Conservation (phyloP, 495 filamentous ascomycete species). For the Aspergillus conjunctus region DNA sequence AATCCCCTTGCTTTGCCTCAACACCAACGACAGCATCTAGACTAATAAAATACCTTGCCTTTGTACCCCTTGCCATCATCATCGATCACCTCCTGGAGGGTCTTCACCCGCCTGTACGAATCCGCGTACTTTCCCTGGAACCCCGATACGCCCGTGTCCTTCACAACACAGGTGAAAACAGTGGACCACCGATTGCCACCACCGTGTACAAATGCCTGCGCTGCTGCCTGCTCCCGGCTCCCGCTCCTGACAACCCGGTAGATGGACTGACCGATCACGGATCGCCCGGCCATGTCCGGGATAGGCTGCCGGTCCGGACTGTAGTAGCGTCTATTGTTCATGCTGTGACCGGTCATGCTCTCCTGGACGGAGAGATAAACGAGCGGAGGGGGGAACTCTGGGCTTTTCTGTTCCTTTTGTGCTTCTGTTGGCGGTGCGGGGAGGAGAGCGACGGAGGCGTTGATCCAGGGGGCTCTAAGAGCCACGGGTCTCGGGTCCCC, state of each 20-base stretch:
- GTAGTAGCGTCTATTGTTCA: not conserved
- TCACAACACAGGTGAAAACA: slow-evolving; percentile 17
- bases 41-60: slow-evolving; percentile 6
- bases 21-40: too few relatives aligned
- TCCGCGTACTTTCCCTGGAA: not conserved
- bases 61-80: not conserved
- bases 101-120: slow-evolving; percentile 2
- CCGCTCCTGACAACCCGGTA: slow-evolving; percentile 11
- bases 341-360: not conserved
- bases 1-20: too few relatives aligned
- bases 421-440: not conserved
- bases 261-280: not conserved
- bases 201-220: slow-evolving; percentile 5
- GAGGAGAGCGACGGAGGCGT: not conserved
- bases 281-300: not conserved
- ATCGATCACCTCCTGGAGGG: slow-evolving; percentile 9
- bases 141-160: not conserved
- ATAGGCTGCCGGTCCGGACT: not conserved
- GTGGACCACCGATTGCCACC: slow-evolving; percentile 11
- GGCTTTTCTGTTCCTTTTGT: not conserved
- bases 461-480: not conserved
- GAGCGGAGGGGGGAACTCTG: not conserved
- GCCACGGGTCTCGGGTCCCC: not conserved
- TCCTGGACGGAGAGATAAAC: slow-evolving; percentile 13
- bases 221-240: slow-evolving; percentile 9